phyloP scores from a whole-genome alignment of 2,329 filamentous ascomycete species.

The Talaromyces pinophilus region DNA sequence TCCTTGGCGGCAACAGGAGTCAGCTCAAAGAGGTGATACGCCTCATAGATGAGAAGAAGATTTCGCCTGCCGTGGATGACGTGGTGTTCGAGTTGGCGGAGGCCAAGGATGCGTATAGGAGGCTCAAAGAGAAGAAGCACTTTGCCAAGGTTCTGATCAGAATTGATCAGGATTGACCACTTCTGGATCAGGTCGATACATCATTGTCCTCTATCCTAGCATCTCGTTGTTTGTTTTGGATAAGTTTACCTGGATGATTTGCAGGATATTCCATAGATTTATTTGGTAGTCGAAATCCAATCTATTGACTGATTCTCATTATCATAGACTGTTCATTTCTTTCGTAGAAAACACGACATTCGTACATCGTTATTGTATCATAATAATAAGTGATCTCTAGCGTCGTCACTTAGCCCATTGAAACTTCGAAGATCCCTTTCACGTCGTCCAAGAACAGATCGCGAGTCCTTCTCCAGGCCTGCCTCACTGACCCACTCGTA shows the following conservation, averaged over 20 bases:
- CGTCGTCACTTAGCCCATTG: constrained; percentile 36
- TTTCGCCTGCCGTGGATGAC: constrained; percentile 35
- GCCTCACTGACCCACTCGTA: constrained; percentile 42
- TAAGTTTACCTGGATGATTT: background rate
- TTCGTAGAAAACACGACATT: background rate
- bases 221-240: background rate
- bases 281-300: background rate
- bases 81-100: constrained; percentile 35
- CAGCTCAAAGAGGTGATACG: constrained; percentile 38
- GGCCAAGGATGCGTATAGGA: constrained; percentile 32
- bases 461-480: constrained; percentile 38
- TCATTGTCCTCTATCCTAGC: background rate
- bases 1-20: constrained; percentile 39
- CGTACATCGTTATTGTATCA: background rate
- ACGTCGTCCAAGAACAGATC: constrained; percentile 37
- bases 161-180: constrained; percentile 3
- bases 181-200: background rate
- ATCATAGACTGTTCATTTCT: background rate
- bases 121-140: constrained; percentile 32
- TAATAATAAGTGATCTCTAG: constrained; percentile 37
- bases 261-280: too few relatives aligned
- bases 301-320: background rate
- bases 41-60: constrained; percentile 32
- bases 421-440: constrained; percentile 40
- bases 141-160: constrained; percentile 42